phyloP scores from a whole-genome alignment of 2,329 filamentous ascomycete species.

The Trichoderma endophyticum region DNA sequence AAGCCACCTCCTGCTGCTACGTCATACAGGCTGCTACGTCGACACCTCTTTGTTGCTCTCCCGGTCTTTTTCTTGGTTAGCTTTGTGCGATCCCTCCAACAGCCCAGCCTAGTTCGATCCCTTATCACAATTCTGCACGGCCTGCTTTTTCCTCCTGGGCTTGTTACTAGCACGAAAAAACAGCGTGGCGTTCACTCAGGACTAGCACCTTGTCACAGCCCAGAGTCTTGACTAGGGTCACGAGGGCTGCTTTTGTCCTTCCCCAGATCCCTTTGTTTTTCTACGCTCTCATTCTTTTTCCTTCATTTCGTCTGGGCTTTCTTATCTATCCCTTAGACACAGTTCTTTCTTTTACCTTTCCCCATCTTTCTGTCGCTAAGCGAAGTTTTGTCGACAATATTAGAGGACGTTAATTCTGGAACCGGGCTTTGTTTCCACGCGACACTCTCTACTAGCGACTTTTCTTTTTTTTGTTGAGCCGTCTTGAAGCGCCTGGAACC shows the following conservation, averaged over 20 bases:
- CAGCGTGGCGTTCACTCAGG: constrained; percentile 8
- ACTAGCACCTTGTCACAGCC: not conserved
- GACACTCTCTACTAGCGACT: not conserved
- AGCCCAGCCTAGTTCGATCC: not conserved
- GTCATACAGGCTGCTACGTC: not conserved
- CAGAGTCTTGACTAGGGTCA: not conserved
- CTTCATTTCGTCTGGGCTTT: not conserved
- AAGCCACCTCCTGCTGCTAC: not conserved
- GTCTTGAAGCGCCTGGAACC: not conserved
- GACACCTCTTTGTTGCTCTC: not conserved
- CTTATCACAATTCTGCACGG: not conserved
- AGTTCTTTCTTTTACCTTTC: not conserved
- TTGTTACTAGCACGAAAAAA: not conserved
- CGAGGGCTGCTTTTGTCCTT: constrained; percentile 4
- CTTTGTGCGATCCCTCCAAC: not conserved
- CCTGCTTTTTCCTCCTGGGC: not conserved
- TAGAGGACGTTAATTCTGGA: not conserved
- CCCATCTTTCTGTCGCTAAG: not conserved
- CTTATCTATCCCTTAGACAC: not conserved
- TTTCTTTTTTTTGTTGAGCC: not conserved
- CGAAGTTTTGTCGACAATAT: not conserved
- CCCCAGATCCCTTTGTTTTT: not conserved
- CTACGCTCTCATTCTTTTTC: not conserved
- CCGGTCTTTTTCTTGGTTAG: not conserved
- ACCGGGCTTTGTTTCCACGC: not conserved